Conservation (phyloP, 106 monocot genomes). For the Allium cepa region DNA sequence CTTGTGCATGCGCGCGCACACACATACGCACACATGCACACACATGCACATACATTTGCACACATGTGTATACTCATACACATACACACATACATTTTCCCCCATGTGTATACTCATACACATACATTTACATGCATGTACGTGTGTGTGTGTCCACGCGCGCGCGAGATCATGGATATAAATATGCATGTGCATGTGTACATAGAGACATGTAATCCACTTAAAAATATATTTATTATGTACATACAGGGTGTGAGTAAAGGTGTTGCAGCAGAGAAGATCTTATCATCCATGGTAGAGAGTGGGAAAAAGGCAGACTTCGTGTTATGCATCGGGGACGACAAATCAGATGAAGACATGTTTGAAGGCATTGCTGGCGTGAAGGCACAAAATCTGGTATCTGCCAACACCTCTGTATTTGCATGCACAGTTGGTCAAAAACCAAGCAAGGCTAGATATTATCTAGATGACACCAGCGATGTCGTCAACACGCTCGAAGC, state of each 20-base stretch:
- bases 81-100: too few relatives aligned
- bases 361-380: constrained; percentile 31
- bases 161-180: too few relatives aligned
- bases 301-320: constrained; percentile 26
- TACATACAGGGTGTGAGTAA: constrained; percentile 35
- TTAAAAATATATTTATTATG: background rate
- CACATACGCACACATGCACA: background rate
- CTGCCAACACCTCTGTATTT: constrained; percentile 22
- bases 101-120: too few relatives aligned
- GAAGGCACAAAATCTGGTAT: constrained; percentile 14
- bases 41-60: background rate
- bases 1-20: too few relatives aligned
- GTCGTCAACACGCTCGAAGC: constrained; percentile 38
- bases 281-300: constrained; percentile 26
- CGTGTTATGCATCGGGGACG: constrained; percentile 45
- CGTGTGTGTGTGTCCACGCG: too few relatives aligned
- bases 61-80: too few relatives aligned
- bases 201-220: background rate
- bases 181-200: background rate
- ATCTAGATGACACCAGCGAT: constrained; percentile 31
- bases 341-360: constrained; percentile 54
- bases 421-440: constrained; percentile 53
- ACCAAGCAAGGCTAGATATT: constrained; percentile 46
- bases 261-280: constrained; percentile 32
- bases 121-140: too few relatives aligned